Evolutionary conservation across 2,329 filamentous ascomycete genomes (phyloP).

Genomic region (Monilinia laxa): DNA sequence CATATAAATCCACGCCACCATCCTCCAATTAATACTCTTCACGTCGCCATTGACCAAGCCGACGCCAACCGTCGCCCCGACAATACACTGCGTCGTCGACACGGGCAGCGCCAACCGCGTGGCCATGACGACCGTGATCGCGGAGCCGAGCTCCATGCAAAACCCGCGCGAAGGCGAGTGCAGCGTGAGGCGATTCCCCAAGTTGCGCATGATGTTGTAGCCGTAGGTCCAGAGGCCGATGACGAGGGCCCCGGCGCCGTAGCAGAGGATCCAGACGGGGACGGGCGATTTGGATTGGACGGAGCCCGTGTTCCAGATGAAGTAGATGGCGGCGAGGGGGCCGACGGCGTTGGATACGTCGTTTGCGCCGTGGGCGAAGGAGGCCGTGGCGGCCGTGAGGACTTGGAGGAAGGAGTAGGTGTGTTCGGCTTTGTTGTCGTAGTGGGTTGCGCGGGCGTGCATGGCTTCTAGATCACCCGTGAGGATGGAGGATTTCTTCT

Average conservation of each 20-base stretch:
- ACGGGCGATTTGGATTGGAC: constrained; percentile 59
- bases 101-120: constrained; percentile 70
- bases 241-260: constrained; percentile 41
- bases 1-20: constrained; percentile 62
- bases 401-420: constrained; percentile 54
- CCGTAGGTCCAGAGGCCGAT: constrained; percentile 70
- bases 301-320: constrained; percentile 56
- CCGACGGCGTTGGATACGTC: constrained; percentile 72
- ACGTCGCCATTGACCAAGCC: constrained; percentile 71
- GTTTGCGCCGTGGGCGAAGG: constrained; percentile 68
- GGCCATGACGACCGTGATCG: constrained; percentile 72
- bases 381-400: constrained; percentile 51
- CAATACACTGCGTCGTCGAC: constrained; percentile 78
- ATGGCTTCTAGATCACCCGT: constrained; percentile 69
- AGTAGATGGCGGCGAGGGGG: constrained; percentile 69
- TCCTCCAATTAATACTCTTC: constrained; percentile 73
- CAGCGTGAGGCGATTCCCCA: constrained; percentile 11
- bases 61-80: constrained; percentile 73
- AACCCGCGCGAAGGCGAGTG: constrained; percentile 53
- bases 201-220: constrained; percentile 66
- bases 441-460: constrained; percentile 62
- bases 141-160: constrained; percentile 77
- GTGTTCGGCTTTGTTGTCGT: constrained; percentile 69
- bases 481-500: constrained; percentile 49
- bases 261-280: constrained; percentile 57